phyloP scores from a whole-genome alignment of 306 rosid species.

The Pyrus pyrifolia region DNA sequence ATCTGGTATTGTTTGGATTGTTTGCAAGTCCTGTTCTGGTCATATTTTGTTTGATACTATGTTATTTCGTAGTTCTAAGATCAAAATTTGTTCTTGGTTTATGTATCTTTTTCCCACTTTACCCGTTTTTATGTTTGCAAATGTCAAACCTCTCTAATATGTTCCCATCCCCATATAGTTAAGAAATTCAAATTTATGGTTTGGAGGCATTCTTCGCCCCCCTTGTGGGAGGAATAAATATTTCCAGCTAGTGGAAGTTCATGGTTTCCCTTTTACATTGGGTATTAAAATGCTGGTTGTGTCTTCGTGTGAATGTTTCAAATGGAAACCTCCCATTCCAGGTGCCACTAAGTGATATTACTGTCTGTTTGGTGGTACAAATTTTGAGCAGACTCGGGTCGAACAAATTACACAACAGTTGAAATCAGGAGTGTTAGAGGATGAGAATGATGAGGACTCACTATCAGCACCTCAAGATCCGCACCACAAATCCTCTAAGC shows the following conservation, averaged over 20 bases:
- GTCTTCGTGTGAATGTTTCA: conserved; percentile 38
- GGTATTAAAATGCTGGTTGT: conserved; percentile 28
- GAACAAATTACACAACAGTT: conserved; percentile 72
- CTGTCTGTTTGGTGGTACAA: conserved; percentile 50
- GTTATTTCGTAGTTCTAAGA: background rate
- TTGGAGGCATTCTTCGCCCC: conserved; percentile 6
- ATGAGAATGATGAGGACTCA: conserved; percentile 24
- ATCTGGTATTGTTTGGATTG: conserved; percentile 53
- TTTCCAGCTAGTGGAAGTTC: conserved; percentile 27
- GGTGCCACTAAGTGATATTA: conserved; percentile 52
- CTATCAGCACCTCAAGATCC: conserved; percentile 25
- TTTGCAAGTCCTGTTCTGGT: conserved; percentile 13
- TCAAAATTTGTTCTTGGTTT: background rate
- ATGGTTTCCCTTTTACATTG: conserved; percentile 21
- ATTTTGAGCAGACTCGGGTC: conserved; percentile 72
- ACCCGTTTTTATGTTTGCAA: background rate
- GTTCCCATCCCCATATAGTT: background rate
- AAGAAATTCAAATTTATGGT: background rate
- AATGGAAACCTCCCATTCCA: conserved; percentile 33
- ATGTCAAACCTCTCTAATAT: background rate
- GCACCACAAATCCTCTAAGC: conserved; percentile 21
- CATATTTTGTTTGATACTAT: background rate
- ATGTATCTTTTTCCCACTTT: background rate
- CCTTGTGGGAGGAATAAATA: conserved; percentile 11
- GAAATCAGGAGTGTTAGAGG: conserved; percentile 42